Evolutionary conservation across 129 eudicot species (phyloP).

Genomic region (Helianthus tuberosus): DNA sequence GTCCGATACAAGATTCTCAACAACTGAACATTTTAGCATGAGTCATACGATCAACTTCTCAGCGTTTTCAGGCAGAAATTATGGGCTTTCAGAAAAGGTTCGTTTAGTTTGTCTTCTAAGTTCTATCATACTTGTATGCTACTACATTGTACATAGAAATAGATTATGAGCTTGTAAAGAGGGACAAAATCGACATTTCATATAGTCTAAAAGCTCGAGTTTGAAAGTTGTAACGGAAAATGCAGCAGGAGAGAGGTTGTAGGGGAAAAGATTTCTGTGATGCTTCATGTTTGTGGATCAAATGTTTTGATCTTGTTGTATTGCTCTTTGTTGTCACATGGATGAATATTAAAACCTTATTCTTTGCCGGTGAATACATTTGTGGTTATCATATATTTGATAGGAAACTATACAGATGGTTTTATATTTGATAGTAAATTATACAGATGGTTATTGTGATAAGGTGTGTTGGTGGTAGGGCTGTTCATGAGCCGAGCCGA

Average conservation of each 20-base stretch:
- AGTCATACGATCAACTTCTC: conserved; percentile 22
- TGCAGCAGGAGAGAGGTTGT: conserved; percentile 7
- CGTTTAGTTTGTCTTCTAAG: conserved; percentile 15
- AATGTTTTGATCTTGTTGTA: conserved; percentile 33
- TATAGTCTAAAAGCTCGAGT: conserved; percentile 32
- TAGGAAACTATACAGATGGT: no score
- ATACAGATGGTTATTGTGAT: no score
- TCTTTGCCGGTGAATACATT: conserved; percentile 36
- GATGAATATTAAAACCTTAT: conserved; percentile 30
- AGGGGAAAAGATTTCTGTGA: conserved; percentile 16
- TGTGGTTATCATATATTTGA: background rate
- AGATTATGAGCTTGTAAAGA: conserved; percentile 46
- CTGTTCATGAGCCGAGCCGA: no score
- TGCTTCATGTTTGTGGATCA: conserved; percentile 32
- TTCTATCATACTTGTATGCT: conserved; percentile 34
- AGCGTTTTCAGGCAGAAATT: background rate
- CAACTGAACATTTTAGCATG: conserved; percentile 26
- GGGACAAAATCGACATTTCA: conserved; percentile 31
- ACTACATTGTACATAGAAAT: conserved; percentile 54
- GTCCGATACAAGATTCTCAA: conserved; percentile 21
- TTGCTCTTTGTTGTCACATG: conserved; percentile 21
- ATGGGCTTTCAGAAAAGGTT: conserved; percentile 27
- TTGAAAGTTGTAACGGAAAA: conserved; percentile 13
- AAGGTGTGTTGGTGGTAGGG: no score
- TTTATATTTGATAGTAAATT: background rate